Percentiles rank a stretch among this genome's conserved stretches.
Evolutionary conservation across 176 grass and related monocot genomes (phyloP).

Genomic region (Neostapfia colusana): DNA sequence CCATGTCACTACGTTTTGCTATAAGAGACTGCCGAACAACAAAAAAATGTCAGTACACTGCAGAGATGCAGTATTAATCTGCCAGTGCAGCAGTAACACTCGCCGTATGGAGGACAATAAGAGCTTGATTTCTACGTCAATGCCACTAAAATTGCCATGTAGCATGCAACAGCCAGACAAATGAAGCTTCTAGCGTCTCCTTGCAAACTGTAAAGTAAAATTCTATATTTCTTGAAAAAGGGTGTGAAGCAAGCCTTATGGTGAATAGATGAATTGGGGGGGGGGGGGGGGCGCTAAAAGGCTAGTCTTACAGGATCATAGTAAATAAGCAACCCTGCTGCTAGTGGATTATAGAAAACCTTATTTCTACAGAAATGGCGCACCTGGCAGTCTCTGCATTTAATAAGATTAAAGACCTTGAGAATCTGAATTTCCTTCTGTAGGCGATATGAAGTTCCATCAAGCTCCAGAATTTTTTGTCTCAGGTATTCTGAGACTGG

Average conservation of each 20-base stretch:
- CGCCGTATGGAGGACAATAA: neutral
- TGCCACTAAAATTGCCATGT: slow-evolving; percentile 28
- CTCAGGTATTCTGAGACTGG: slow-evolving; percentile 80
- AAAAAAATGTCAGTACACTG: slow-evolving; percentile 25
- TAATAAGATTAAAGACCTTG: slow-evolving; percentile 74
- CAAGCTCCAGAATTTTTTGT: slow-evolving; percentile 86
- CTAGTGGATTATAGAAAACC: neutral
- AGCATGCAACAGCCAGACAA: neutral
- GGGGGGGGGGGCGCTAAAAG: neutral
- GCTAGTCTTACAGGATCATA: neutral
- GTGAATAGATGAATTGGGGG: neutral
- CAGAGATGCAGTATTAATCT: neutral
- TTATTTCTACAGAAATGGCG: neutral
- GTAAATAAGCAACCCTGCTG: slow-evolving; percentile 6
- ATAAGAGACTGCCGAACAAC: slow-evolving; percentile 52
- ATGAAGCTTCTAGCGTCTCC: neutral
- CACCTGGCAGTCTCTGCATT: slow-evolving; percentile 83
- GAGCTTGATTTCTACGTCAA: neutral
- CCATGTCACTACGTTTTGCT: slow-evolving; percentile 87
- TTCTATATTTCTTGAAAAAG: neutral
- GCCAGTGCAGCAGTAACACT: neutral
- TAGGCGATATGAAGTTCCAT: slow-evolving; percentile 85
- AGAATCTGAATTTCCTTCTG: slow-evolving; percentile 88
- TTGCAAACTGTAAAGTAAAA: neutral
- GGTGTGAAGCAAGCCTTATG: neutral